phyloP scores from a whole-genome alignment of 2,329 filamentous ascomycete species.

The Nemania sp. region DNA sequence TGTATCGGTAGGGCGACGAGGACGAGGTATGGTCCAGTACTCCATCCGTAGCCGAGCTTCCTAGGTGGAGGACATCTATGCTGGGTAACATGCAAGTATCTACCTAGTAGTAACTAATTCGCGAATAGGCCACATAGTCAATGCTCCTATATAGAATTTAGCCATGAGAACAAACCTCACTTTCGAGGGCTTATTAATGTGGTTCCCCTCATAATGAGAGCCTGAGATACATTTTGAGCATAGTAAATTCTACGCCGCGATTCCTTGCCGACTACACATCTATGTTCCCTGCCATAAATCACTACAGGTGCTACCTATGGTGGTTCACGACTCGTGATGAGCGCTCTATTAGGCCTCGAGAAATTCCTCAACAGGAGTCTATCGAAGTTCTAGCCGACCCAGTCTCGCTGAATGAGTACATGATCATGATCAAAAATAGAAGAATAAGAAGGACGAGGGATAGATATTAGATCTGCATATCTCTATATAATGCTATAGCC shows the following conservation, averaged over 20 bases:
- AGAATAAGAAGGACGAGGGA: neutral
- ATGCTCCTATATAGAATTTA: neutral
- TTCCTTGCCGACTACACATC: too few relatives aligned
- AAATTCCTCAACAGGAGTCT: neutral
- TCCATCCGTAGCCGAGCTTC: neutral
- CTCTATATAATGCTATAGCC: neutral
- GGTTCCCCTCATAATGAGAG: too few relatives aligned
- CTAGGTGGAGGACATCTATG: too few relatives aligned
- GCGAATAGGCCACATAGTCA: neutral
- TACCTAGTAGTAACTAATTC: neutral
- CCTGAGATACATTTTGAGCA: too few relatives aligned
- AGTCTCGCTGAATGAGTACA: neutral
- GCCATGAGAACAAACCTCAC: neutral
- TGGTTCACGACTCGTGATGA: too few relatives aligned
- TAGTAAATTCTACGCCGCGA: too few relatives aligned
- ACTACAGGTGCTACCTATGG: too few relatives aligned
- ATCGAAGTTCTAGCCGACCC: neutral
- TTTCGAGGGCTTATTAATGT: too few relatives aligned
- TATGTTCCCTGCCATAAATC: too few relatives aligned
- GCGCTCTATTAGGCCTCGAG: too few relatives aligned
- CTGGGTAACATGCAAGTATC: too few relatives aligned
- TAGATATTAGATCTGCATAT: conserved; percentile 5
- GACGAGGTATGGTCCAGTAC: neutral
- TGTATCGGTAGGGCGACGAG: conserved; percentile 61
- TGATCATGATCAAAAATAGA: neutral